Evolutionary conservation across 352 stramenopile genomes (phyloP), one percentile per base, ranked within the genome.

Genomic region (Phytopythium vexans): DNA sequence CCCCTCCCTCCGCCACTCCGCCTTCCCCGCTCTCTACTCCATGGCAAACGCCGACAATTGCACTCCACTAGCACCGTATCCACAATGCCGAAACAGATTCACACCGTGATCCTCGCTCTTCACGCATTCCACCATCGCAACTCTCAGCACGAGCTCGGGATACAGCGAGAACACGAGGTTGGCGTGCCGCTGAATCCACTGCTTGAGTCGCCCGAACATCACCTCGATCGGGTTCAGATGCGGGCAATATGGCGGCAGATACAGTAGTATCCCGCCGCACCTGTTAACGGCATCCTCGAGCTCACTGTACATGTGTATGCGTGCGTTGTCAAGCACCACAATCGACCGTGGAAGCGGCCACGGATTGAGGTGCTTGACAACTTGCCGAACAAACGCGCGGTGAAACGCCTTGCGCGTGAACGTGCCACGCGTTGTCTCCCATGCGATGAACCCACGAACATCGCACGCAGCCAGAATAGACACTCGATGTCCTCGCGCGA

Each of bases 201-300:
- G n/a, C 36, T 68, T 72, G 8, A 69, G 40, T 35, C 56, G 36
- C 0, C 58, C 55, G n/a, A 64, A 68, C 21, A 56, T 42, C 3
- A 62, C 54, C 21, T 72, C 58, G 16, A 65, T 68, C 2, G 59
- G 43, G 37, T 65, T 68, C 3, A 68, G 40, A 27, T 72, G 54
- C 1, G 63, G 58, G 6, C 34, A 72, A 5, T 72, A 72, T 1
- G 58, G 58, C 0, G 54, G 43, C 6, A 68, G 37, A 35, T 54
- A 65, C 1, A 65, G 16, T 0, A 68, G 34, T 1, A 52, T 32
- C 0, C 57, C 56, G 10, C 58, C 58, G 14, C 31, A 31, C 7
- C 36, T 6, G 41, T 66, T 57, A 9, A 64, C 45, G 8, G 42
- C 53, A 2, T 47, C 43, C 6, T 60, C 58, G 0, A 70, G 36